Percentiles rank a stretch among this genome's conserved stretches.
These are phyloP conservation scores for Podospora bellae-mahoneyi DNA, from an alignment of 495 filamentous ascomycete species.

Conservation along the genomic window DNA sequence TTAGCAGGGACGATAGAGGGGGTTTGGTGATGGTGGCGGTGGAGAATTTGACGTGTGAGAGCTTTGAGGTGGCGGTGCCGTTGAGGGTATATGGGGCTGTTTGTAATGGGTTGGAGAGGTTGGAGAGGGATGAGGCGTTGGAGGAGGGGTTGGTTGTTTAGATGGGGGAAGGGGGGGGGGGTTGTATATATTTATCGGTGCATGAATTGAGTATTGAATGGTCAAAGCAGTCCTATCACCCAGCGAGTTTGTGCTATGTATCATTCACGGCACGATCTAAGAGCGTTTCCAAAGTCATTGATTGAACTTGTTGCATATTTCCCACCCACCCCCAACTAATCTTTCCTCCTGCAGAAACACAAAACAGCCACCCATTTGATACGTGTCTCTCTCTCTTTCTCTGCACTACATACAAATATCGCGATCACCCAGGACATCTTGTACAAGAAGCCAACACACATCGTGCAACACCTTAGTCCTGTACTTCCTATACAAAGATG, in stretches of 20 bases:
- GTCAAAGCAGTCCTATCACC: neutral
- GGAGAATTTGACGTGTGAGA: constrained; percentile 76
- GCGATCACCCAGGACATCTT: neutral
- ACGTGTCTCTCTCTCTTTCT: neutral
- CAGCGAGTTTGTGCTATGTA: too few species aligned
- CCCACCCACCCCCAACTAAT: neutral
- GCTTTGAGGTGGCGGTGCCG: constrained; percentile 84
- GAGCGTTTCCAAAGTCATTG: too few species aligned
- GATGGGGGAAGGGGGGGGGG: neutral
- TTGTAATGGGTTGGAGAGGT: constrained; percentile 42
- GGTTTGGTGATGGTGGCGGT: constrained; percentile 62
- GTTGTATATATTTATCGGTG: neutral
- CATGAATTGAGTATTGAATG: neutral
- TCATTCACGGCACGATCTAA: too few species aligned
- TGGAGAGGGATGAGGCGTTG: constrained; percentile 47
- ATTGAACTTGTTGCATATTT: neutral
- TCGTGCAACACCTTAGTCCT: neutral
- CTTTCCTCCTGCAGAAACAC: too few species aligned
- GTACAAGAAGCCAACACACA: neutral
- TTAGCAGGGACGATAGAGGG: constrained; percentile 69
- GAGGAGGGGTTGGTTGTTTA: constrained; percentile 50
- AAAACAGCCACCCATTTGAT: neutral
- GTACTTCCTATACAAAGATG: neutral
- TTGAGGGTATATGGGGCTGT: constrained; percentile 76
- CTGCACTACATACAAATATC: neutral